These are phyloP conservation scores for Diplotaxis tenuifolia DNA, from an alignment of 345 rosid species.

Conservation along the genomic window DNA sequence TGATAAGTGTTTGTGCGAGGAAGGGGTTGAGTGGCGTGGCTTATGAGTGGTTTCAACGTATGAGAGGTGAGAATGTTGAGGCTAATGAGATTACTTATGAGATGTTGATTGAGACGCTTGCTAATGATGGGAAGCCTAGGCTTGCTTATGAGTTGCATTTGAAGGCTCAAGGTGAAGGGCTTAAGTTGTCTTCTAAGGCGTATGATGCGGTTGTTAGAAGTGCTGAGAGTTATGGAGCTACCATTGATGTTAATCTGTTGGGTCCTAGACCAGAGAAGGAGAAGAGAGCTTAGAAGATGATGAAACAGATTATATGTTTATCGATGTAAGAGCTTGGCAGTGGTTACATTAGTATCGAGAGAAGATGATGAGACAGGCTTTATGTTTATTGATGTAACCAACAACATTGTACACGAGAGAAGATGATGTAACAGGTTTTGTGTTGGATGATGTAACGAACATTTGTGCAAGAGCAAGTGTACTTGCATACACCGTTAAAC, in stretches of 20 bases:
- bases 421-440: background rate
- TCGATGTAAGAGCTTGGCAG: conserved; percentile 18
- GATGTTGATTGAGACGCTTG: conserved; percentile 74
- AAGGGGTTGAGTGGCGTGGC: conserved; percentile 63
- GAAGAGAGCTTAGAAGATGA: conserved; percentile 34
- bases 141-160: conserved; percentile 65
- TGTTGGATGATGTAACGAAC: background rate
- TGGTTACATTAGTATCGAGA: background rate
- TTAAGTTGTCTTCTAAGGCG: conserved; percentile 57
- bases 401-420: conserved; percentile 14
- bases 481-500: background rate
- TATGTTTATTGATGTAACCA: conserved; percentile 5
- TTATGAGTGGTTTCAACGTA: conserved; percentile 87
- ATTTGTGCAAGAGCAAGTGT: background rate
- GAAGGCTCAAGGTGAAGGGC: conserved; percentile 61
- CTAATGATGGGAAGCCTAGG: conserved; percentile 76
- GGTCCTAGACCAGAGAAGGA: conserved; percentile 66
- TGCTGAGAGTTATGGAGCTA: conserved; percentile 54
- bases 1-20: conserved; percentile 66
- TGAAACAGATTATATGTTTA: conserved; percentile 3
- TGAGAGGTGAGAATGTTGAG: conserved; percentile 56
- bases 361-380: conserved; percentile 3
- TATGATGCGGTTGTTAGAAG: conserved; percentile 60
- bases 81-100: conserved; percentile 75
- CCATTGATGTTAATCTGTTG: conserved; percentile 53